Conservation (phyloP, 352 stramenopile species). For the Pythium angustatum region DNA sequence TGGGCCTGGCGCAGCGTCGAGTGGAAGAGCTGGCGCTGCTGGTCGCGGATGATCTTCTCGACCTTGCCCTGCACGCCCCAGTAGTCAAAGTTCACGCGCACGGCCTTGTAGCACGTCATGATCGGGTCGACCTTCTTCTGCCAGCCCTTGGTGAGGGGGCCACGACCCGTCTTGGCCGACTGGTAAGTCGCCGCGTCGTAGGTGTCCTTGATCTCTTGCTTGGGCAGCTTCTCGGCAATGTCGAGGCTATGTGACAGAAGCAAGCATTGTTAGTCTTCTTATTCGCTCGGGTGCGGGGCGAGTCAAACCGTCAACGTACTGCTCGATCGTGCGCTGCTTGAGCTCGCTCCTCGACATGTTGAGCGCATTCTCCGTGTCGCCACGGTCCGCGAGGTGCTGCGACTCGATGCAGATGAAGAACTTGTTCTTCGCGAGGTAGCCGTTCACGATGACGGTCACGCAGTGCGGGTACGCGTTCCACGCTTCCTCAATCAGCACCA, state of each 20-base stretch:
- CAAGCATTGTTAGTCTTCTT: too few species aligned
- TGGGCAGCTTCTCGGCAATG: conserved; percentile 75
- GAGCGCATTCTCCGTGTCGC: conserved; percentile 68
- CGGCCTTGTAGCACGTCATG: conserved; percentile 89
- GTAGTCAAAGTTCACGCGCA: conserved; percentile 89
- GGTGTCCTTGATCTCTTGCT: conserved; percentile 74
- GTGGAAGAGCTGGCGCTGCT: conserved; percentile 85
- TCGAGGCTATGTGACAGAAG: conserved; percentile 47
- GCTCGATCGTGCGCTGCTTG: conserved; percentile 69
- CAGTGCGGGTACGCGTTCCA: conserved; percentile 90
- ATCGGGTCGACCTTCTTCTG: conserved; percentile 65
- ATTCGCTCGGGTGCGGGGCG: too few species aligned
- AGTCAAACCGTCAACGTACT: conserved; percentile 56
- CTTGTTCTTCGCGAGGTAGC: conserved; percentile 85
- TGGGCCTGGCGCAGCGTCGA: conserved; percentile 50
- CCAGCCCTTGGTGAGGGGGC: conserved; percentile 68
- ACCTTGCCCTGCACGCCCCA: conserved; percentile 82
- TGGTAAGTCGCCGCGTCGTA: conserved; percentile 50
- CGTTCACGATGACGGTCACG: conserved; percentile 84
- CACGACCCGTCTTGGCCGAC: conserved; percentile 33
- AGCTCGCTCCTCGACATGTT: conserved; percentile 71
- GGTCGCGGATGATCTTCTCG: conserved; percentile 82
- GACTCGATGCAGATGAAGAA: conserved; percentile 89
- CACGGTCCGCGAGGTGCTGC: conserved; percentile 60
- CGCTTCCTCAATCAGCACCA: conserved; percentile 84